phyloP scores from a whole-genome alignment of 192 early-diverging fungal species.

The Umbelopsis ramanniana region DNA sequence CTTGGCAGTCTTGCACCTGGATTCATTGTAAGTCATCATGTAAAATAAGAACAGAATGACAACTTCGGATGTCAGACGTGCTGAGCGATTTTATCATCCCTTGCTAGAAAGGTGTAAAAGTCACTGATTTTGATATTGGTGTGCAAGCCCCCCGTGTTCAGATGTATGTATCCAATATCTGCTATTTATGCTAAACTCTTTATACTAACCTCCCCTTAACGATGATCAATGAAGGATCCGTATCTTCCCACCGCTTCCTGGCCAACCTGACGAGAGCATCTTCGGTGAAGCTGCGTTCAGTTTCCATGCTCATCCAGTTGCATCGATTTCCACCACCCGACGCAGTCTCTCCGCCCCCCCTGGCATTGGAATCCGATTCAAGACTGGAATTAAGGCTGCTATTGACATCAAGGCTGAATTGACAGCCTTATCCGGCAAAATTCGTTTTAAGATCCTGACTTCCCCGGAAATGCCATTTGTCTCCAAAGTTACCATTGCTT shows the following conservation, averaged over 20 bases:
- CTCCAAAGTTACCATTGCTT: conserved; percentile 29
- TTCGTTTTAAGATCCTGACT: conserved; percentile 38
- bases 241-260: conserved; percentile 30
- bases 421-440: conserved; percentile 29
- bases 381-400: conserved; percentile 26
- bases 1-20: conserved; percentile 14
- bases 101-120: conserved; percentile 33
- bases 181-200: not conserved
- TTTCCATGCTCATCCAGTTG: conserved; percentile 32
- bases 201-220: no score
- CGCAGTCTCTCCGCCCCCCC: conserved; percentile 11
- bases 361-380: conserved; percentile 30
- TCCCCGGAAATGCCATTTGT: conserved; percentile 35
- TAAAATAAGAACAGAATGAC: not conserved
- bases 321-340: conserved; percentile 3
- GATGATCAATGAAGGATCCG: conserved; percentile 15
- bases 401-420: conserved; percentile 32
- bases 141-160: conserved; percentile 37
- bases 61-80: not conserved
- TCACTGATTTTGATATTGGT: conserved; percentile 38
- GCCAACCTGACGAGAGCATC: conserved; percentile 35
- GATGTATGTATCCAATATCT: conserved; percentile 21
- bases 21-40: conserved; percentile 19
- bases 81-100: not conserved
- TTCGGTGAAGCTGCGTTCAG: conserved; percentile 37